Base-by-base conservation (phyloP, 495 filamentous ascomycete species). In the Delitschia confertaspora region DNA sequence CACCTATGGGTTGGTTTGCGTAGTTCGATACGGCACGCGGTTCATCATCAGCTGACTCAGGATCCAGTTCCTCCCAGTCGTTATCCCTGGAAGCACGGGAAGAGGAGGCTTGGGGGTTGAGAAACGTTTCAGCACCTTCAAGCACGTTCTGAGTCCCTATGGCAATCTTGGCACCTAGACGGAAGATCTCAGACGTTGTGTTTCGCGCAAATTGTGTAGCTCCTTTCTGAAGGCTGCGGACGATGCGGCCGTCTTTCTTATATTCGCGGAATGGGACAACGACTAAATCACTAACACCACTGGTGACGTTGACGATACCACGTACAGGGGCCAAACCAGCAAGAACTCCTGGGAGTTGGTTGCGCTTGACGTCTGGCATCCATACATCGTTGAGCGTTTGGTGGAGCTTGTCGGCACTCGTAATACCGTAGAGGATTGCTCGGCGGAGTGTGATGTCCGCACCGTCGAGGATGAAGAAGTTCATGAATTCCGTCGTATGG, bases 401-500 rank as follows among this genome's bases (percentile, higher is more conserved):
- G 23, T 87, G 84, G 18, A 99, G 72, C 42, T 80, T 81, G 51
- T 94, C 85, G 51, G 96, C 93, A 0, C 91, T 88, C 4, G 79
- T 79, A 6, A 93, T 76, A 30, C 93, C 93, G 55, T 95, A 95
- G 18, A 95, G 76, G 45, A 96, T 95, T 25, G 82, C 80, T 58
- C 87, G 93, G 9, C 82, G 75, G 32, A 99, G 71, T 1, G 85
- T 75, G 74, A 99, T 82, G 45, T 91, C 79, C 2, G 88, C 75
- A 40, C 83, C 78, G 45, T 99, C 89, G 9, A 99, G 76, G 30
- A 91, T 84, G 51, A 95, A 74, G 61, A 99, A 93, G 64, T 99
- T 96, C 93, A 96, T 96, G 59, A 99, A 91, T 61, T 99, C 93
- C 0, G 85, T 93, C 1, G 93, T 99, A 45, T 85, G 88, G n/a